These are phyloP conservation scores for Melanogaster broomeanus DNA, from an alignment of 768 basidiomycete species.

Conservation along the genomic window DNA sequence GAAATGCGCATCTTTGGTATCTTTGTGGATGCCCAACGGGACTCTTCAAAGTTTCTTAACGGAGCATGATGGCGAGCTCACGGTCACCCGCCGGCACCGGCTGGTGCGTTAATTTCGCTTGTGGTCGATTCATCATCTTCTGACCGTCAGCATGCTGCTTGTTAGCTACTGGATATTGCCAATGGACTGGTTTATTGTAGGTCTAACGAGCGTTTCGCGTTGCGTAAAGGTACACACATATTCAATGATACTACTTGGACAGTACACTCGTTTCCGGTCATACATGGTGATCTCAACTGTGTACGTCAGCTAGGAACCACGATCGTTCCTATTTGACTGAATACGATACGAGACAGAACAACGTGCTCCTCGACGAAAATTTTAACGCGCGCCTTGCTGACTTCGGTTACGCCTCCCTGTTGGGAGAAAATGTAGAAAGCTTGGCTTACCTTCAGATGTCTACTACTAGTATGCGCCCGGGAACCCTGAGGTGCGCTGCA, in stretches of 20 bases:
- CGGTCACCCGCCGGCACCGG: conserved; percentile 2
- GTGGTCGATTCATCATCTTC: conserved; percentile 20
- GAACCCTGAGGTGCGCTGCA: conserved; percentile 46
- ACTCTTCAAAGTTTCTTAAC: conserved; percentile 20
- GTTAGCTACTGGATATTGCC: too few relatives aligned
- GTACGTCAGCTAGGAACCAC: conserved; percentile 5
- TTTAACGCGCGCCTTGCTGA: too few relatives aligned
- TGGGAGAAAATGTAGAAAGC: too few relatives aligned
- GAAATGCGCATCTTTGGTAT: conserved; percentile 29
- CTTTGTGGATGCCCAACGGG: conserved; percentile 32
- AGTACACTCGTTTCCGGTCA: conserved; percentile 16
- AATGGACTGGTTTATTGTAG: conserved; percentile 13
- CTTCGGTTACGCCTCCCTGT: too few relatives aligned
- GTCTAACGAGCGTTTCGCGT: neutral
- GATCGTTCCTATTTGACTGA: neutral
- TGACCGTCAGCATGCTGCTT: conserved; percentile 16
- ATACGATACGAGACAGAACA: conserved; percentile 11
- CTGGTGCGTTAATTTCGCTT: conserved; percentile 15
- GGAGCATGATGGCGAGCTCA: neutral
- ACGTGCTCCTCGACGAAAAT: conserved; percentile 13
- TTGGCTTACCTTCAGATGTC: too few relatives aligned
- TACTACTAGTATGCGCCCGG: conserved; percentile 32
- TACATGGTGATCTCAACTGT: conserved; percentile 18
- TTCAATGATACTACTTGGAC: neutral
- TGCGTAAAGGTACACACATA: neutral